These are phyloP conservation scores for Escovopsis weberi DNA, from an alignment of 2,329 filamentous ascomycete genomes.

Conservation along the genomic window DNA sequence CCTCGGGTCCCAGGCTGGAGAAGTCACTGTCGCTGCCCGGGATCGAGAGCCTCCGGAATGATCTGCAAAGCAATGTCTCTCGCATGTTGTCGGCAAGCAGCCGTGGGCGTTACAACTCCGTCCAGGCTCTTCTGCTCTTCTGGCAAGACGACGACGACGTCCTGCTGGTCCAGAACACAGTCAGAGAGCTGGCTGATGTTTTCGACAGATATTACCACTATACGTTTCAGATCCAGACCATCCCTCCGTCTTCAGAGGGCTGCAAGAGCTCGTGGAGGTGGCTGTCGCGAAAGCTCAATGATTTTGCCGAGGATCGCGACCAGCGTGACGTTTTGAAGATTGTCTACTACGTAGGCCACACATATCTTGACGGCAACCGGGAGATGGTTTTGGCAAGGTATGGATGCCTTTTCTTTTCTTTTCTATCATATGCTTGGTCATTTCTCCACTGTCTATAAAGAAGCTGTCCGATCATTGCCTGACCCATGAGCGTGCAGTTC, in stretches of 20 bases:
- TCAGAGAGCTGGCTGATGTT: slow-evolving; percentile 34
- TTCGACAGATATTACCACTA: slow-evolving; percentile 40
- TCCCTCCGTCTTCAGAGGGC: slow-evolving; percentile 33
- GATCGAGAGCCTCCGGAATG: slow-evolving; percentile 35
- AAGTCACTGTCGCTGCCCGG: slow-evolving; percentile 34
- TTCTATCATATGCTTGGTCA: no score
- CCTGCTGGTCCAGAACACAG: slow-evolving; percentile 22
- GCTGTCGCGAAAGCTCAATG: slow-evolving; percentile 35
- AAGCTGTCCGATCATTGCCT: neutral
- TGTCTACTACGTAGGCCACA: slow-evolving; percentile 42
- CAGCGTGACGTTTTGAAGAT: slow-evolving; percentile 43
- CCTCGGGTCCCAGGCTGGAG: slow-evolving; percentile 39
- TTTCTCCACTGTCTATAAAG: neutral
- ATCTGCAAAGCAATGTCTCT: slow-evolving; percentile 36
- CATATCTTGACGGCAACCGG: slow-evolving; percentile 37
- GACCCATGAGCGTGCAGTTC: slow-evolving; percentile 24
- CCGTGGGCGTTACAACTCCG: slow-evolving; percentile 38
- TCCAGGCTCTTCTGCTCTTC: slow-evolving; percentile 36
- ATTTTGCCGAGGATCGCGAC: slow-evolving; percentile 38
- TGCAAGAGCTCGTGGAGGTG: slow-evolving; percentile 37
- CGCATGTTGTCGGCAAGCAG: slow-evolving; percentile 34
- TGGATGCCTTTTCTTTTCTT: slow-evolving; percentile 5
- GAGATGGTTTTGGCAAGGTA: slow-evolving; percentile 46
- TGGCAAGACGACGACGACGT: slow-evolving; percentile 41
- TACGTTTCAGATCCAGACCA: slow-evolving; percentile 30